Conservation (phyloP, 2,329 filamentous ascomycete genomes). For the Alternaria postmessia region DNA sequence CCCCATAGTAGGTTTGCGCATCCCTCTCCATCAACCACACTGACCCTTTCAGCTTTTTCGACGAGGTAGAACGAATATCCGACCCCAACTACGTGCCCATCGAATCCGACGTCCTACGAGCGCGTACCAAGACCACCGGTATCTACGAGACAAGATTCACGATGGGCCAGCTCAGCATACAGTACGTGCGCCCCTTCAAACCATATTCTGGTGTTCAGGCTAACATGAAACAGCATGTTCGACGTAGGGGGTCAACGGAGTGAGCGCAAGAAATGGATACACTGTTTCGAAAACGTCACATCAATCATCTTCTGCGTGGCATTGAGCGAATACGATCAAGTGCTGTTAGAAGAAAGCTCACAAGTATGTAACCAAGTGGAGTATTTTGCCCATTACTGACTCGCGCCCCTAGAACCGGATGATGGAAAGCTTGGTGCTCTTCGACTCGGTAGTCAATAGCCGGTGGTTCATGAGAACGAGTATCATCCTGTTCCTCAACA, state of each 20-base stretch:
- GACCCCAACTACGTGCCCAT: constrained; percentile 85
- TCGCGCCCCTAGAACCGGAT: constrained; percentile 80
- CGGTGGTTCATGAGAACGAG: constrained; percentile 99
- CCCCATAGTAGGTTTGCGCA: constrained; percentile 79
- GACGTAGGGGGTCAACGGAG: constrained; percentile 97
- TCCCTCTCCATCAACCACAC: constrained; percentile 4
- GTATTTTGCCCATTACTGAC: constrained; percentile 31
- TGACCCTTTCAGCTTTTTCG: constrained; percentile 79
- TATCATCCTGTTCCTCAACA: constrained; percentile 98
- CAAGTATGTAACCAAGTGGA: constrained; percentile 69
- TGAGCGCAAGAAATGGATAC: constrained; percentile 99
- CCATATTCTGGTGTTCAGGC: constrained; percentile 24
- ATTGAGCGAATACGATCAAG: constrained; percentile 97
- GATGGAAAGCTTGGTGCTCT: constrained; percentile 97
- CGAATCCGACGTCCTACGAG: constrained; percentile 93
- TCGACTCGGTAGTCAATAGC: constrained; percentile 98
- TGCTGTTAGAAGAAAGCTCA: constrained; percentile 93
- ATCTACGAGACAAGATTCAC: constrained; percentile 99
- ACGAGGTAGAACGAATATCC: constrained; percentile 87
- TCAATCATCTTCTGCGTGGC: constrained; percentile 99
- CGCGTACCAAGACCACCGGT: constrained; percentile 96
- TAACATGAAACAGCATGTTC: constrained; percentile 80
- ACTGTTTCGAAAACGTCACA: constrained; percentile 99
- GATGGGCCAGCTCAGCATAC: constrained; percentile 98
- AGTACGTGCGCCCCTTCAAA: constrained; percentile 68